These are phyloP conservation scores for Aspergillus glaucus DNA, from an alignment of 2,329 filamentous ascomycete genomes.

Conservation along the genomic window DNA sequence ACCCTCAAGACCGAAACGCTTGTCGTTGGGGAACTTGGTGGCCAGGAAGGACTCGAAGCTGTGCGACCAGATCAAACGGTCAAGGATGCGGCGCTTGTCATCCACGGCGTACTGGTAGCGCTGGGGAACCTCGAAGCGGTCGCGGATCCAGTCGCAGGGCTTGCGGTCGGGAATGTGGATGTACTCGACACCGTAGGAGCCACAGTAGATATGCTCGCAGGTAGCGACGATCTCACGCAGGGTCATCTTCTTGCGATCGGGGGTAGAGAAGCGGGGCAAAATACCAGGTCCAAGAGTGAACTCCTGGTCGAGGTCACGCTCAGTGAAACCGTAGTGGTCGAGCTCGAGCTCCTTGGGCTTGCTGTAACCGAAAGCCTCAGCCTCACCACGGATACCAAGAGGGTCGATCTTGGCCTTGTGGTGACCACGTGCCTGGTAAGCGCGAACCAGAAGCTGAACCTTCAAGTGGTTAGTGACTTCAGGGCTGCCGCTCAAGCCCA, in stretches of 20 bases:
- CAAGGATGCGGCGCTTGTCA: constrained; percentile 95
- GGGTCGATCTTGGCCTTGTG: constrained; percentile 98
- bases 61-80: constrained; percentile 96
- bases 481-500: constrained; percentile 61
- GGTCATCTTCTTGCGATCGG: constrained; percentile 89
- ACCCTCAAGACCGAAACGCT: constrained; percentile 96
- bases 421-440: constrained; percentile 95
- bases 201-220: constrained; percentile 94
- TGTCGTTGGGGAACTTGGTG: constrained; percentile 98
- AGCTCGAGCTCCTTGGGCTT: constrained; percentile 89
- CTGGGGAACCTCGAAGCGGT: constrained; percentile 86
- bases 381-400: constrained; percentile 82
- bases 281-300: constrained; percentile 92
- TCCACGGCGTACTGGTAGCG: constrained; percentile 97
- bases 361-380: constrained; percentile 74
- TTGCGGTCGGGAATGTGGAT: constrained; percentile 97
- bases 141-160: constrained; percentile 96
- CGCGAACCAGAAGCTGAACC: constrained; percentile 92
- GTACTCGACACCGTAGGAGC: constrained; percentile 96
- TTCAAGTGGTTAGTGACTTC: constrained; percentile 96
- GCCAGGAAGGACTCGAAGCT: constrained; percentile 94
- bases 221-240: constrained; percentile 86
- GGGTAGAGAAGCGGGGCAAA: constrained; percentile 83
- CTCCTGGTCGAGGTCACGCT: constrained; percentile 87
- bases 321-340: constrained; percentile 90